Base-by-base conservation (phyloP, 2,329 filamentous ascomycete genomes). In the Colletotrichum godetiae region DNA sequence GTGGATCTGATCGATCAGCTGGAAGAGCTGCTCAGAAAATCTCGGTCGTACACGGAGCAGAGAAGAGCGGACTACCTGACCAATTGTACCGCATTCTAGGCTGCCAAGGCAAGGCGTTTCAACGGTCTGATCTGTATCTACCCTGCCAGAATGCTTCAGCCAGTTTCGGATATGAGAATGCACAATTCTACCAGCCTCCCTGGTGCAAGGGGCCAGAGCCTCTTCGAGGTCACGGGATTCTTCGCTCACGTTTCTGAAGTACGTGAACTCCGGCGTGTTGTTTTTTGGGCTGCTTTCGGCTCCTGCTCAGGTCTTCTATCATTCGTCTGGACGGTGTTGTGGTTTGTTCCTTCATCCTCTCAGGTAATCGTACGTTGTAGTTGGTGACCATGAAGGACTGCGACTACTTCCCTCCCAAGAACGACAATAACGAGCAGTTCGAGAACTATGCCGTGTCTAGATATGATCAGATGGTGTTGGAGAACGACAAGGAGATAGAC, bases 61-160 rank as follows among this genome's bases (percentile, higher is more conserved):
- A 4, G 10, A 55, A 68, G 10, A 56, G 19, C 11, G 2, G 56
- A 31, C 31, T 68, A 68, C 46, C 22, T 68, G 15, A 31, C 46
- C 10, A 68, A 68, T 56, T 61, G 24, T 13, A 68, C 22, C 1
- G 19, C 22, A 31, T 68, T 68, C n/a, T 68, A 55, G 8, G 13
- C 19, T 46, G 8, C 22, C 19, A 56, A 61, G 61, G 57, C 15
- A 49, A 61, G 19, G 11, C 24, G 5, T 24, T 19, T 60, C 2
- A 3, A 22, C 33, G 15, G 64, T 29, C 19, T 49, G 8, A 12
- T 37, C 55, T 3, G 24, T 19, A 22, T 11, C 0, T 4, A 52
- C 15, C 11, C 8, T 15, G 24, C 22, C 0, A 65, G 8, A 3
- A 46, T 24, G 19, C n/a, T 27, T 27, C 27, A 27, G 2, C 27